Conservation (phyloP, 371 early-diverging fungal genomes). For the Dinochytrium kinnereticum region DNA sequence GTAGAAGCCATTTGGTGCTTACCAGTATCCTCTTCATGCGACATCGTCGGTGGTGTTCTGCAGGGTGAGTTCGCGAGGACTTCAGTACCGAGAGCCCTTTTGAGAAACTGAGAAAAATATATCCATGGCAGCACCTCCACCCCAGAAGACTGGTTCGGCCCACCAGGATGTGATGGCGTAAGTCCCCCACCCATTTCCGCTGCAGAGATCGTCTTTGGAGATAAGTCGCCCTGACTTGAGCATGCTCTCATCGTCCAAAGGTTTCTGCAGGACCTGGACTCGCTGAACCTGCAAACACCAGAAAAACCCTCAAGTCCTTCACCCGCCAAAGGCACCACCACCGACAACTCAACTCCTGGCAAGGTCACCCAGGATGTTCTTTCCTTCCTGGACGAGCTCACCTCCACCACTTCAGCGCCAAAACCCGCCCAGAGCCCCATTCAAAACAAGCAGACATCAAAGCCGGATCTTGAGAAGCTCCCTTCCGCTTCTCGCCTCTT, state of each 20-base stretch:
- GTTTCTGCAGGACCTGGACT: constrained; percentile 35
- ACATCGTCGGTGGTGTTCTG: neutral
- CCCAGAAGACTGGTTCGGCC: constrained; percentile 7
- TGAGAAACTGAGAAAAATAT: too few relatives aligned
- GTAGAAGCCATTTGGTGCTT: neutral
- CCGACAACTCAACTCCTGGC: neutral
- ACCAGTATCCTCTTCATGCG: constrained; percentile 19
- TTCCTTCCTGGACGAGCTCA: constrained; percentile 39
- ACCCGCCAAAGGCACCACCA: neutral
- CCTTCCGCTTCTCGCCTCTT: constrained; percentile 2
- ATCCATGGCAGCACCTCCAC: constrained; percentile 16
- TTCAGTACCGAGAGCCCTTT: too few relatives aligned
- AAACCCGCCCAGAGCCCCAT: neutral
- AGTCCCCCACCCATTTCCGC: too few relatives aligned
- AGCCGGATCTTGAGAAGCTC: neutral
- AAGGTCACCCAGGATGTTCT: constrained; percentile 24
- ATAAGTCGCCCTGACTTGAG: too few relatives aligned
- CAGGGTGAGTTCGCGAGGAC: neutral
- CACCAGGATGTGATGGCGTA: constrained; percentile 19
- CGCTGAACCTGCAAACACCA: constrained; percentile 18
- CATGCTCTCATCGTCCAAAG: constrained; percentile 8
- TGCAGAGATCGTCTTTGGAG: too few relatives aligned
- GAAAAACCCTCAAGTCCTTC: neutral
- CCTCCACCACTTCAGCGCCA: neutral
- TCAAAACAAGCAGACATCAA: neutral